Conservation (phyloP, 78 protist genomes). For the Dictyostelium firmibasis region DNA sequence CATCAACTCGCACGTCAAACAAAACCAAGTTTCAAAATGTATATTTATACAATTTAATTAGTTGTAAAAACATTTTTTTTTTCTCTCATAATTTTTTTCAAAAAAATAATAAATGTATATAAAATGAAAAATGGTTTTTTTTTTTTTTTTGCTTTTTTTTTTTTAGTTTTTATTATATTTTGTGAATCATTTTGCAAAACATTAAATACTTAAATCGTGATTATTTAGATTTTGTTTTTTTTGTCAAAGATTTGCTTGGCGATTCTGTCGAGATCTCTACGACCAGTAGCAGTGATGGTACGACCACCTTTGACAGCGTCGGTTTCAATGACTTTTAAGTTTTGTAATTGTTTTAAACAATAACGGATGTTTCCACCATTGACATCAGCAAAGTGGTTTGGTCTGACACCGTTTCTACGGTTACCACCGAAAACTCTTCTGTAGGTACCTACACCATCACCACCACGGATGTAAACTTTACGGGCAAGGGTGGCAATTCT, state of each 20-base stretch:
- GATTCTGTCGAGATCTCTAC: constrained; percentile 88
- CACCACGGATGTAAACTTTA: constrained; percentile 88
- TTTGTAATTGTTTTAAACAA: constrained; percentile 88
- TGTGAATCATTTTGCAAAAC: not conserved
- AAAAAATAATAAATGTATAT: not conserved
- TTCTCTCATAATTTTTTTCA: not conserved
- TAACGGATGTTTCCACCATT: constrained; percentile 89
- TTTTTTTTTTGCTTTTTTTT: not conserved
- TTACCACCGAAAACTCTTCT: constrained; percentile 83
- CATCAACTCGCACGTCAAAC: too few relatives aligned
- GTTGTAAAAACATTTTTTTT: not conserved
- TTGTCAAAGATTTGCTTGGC: constrained; percentile 83
- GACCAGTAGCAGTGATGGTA: constrained; percentile 85
- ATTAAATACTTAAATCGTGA: not conserved
- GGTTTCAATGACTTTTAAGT: constrained; percentile 73
- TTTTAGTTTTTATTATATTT: not conserved
- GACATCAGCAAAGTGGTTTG: constrained; percentile 74
- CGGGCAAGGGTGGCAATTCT: constrained; percentile 95
- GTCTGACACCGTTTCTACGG: constrained; percentile 79
- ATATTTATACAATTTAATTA: not conserved
- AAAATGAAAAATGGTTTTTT: not conserved
- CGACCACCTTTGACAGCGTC: constrained; percentile 83
- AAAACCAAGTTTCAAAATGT: not conserved
- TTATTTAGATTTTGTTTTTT: constrained; percentile 31
- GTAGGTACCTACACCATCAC: constrained; percentile 89